phyloP scores from a whole-genome alignment of 192 early-diverging fungal species.

The Obelidium mucronatum region DNA sequence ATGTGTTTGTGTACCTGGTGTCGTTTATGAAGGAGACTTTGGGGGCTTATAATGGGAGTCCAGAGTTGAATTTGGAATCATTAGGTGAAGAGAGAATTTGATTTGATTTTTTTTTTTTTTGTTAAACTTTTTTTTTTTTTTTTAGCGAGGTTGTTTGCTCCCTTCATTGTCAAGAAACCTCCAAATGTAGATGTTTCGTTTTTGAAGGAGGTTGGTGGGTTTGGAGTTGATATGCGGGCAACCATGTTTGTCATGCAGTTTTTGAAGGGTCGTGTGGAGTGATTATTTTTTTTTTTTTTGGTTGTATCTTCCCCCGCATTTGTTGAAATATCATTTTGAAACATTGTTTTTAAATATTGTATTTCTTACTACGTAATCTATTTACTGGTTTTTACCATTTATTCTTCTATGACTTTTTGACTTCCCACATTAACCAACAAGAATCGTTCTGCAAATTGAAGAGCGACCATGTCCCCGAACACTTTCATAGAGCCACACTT shows the following conservation, averaged over 20 bases:
- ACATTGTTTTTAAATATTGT: no score
- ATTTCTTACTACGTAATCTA: no score
- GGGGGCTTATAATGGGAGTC: conserved; percentile 41
- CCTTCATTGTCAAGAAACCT: conserved; percentile 6
- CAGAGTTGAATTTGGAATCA: conserved; percentile 37
- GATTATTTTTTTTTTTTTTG: no score
- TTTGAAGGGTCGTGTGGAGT: background rate
- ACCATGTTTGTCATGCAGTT: conserved; percentile 27
- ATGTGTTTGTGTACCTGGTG: conserved; percentile 82
- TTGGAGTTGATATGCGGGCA: conserved; percentile 23
- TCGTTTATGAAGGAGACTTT: conserved; percentile 78
- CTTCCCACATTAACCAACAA: conserved; percentile 16
- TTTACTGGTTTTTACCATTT: no score
- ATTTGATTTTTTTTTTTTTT: background rate
- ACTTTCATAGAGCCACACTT: background rate
- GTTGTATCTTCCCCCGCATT: no score
- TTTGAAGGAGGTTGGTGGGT: conserved; percentile 24
- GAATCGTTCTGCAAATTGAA: background rate
- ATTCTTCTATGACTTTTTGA: no score
- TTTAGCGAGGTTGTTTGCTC: conserved; percentile 25
- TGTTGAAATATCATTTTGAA: no score
- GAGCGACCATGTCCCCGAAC: background rate
- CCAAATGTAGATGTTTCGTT: background rate
- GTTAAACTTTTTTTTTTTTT: background rate
- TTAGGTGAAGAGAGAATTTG: conserved; percentile 61